Evolutionary conservation across 1,284 basidiomycete species (phyloP), one percentile per base, ranked within the genome.

Genomic region (Sporisorium reilianum): DNA sequence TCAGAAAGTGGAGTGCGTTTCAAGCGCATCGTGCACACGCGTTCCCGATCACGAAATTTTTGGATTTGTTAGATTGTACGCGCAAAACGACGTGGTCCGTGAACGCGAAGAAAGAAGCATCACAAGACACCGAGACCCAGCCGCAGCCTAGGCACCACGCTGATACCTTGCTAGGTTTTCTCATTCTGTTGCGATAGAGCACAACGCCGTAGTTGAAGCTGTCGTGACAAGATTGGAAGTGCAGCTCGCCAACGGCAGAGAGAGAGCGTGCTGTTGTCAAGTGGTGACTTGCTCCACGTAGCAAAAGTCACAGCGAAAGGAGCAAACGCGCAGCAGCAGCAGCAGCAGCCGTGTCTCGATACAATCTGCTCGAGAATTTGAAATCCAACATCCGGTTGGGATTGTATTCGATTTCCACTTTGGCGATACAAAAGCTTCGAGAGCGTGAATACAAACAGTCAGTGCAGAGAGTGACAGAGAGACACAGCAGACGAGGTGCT

Each of bases 21-120:
- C n/a, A n/a, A 16, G 25, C 30, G 18, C 23, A 57, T 51, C 64
- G 53, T 56, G 57, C 52, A 67, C 55, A 46, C 66, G 66, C 66
- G 61, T 64, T 34, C 61, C 66, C 66, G 66, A 69, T 69, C 66
- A 69, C 66, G 14, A 55, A 30, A 34, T 55, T 49, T 30, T 6
- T 0, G 8, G 8, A 4, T 10, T 22, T 67, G 64, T 62, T 61
- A 57, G 44, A 54, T 22, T 44, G 1, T 6, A 3, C 12, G n/a
- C 8, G n/a, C n/a, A 10, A 45, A 36, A 34, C n/a, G 51, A 59
- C 48, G 50, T 69, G 66, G 66, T 69, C 53, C 66, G 66, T 69
- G 66, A 46, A 51, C 66, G 66, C 52, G 49, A 51, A 52, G 36
- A 44, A 60, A 51, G 36, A 16, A 18, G 16, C n/a, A n/a, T 16